Conservation (phyloP, 805 yeast genomes). For the Kregervanrija pseudodelftensis region DNA sequence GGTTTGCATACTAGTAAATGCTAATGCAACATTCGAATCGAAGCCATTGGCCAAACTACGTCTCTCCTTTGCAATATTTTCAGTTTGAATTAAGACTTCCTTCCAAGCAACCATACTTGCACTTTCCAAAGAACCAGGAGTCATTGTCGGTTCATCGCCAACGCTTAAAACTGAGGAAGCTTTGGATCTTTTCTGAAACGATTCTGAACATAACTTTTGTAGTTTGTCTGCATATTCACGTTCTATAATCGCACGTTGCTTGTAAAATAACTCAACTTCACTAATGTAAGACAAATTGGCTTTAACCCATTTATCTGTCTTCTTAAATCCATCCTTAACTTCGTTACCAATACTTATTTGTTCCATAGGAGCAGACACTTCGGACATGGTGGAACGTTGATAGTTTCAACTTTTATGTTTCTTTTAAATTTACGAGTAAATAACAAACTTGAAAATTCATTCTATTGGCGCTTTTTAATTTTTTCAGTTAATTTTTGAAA, state of each 20-base stretch:
- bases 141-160: constrained; percentile 83
- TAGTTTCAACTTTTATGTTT: too few relatives aligned
- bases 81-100: constrained; percentile 78
- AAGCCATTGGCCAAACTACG: constrained; percentile 52
- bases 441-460: too few relatives aligned
- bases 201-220: constrained; percentile 55
- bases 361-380: constrained; percentile 12
- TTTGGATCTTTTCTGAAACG: constrained; percentile 70
- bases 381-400: too few relatives aligned
- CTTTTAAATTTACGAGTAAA: too few relatives aligned
- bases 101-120: constrained; percentile 89
- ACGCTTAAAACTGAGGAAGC: constrained; percentile 64
- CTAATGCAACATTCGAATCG: constrained; percentile 51
- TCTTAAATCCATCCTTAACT: constrained; percentile 71
- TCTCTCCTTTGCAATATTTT: constrained; percentile 65
- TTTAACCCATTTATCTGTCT: constrained; percentile 71
- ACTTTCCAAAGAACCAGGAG: constrained; percentile 92
- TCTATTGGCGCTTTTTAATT: too few relatives aligned
- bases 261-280: constrained; percentile 78
- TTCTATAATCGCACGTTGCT: constrained; percentile 76
- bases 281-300: constrained; percentile 67
- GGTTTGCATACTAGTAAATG: constrained; percentile 44
- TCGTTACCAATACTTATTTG: constrained; percentile 56
- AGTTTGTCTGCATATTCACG: constrained; percentile 72
- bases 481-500: too few relatives aligned